Base-by-base conservation (phyloP, 495 filamentous ascomycete genomes). In the Delitschia confertaspora region DNA sequence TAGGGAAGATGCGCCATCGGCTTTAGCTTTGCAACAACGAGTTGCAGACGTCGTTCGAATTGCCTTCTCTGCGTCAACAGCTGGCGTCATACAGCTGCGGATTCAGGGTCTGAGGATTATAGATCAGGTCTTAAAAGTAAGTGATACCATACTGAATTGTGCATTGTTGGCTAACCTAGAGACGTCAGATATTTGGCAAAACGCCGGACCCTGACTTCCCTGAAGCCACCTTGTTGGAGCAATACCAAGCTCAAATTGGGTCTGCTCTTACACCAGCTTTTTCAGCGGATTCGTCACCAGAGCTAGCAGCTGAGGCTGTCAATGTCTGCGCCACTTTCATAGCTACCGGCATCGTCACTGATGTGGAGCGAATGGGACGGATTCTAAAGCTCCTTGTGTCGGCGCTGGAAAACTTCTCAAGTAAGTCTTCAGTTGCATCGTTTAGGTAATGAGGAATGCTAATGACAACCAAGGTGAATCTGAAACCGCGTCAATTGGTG, bases 321-420 rank as follows among this genome's bases (percentile, higher is more conserved):
- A 93, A 93, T 60, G 93, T 99, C n/a, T 96, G 91, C 45, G 93
- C 87, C 16, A 83, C 81, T 0, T 99, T 99, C 62, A 89, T 99
- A 58, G 82, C 89, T 2, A 94, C 89, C 0, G 93, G 91, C 13
- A 95, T 99, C 38, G 93, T 99, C 16, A 95, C 85, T 2, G 89
- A 95, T 65, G 79, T 99, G 22, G 91, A 99, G 48, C 80, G 93
- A 4, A 99, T 99, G 91, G 91, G 91, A 16, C 75, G 91, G 40
- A 99, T 99, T 35, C 67, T 99, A 24, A 95, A 89, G 64, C 80
- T 95, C 0, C 66, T 99, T 6, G 85, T 95, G 10, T 82, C 83
- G 19, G 88, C 89, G 0, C 71, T 99, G 13, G 91, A 95, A 56
- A 93, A 88, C 59, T 95, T 95, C 56, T 82, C 85, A 1, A 81